Conservation (phyloP, 2,329 filamentous ascomycete species). For the Penicillium sp. region DNA sequence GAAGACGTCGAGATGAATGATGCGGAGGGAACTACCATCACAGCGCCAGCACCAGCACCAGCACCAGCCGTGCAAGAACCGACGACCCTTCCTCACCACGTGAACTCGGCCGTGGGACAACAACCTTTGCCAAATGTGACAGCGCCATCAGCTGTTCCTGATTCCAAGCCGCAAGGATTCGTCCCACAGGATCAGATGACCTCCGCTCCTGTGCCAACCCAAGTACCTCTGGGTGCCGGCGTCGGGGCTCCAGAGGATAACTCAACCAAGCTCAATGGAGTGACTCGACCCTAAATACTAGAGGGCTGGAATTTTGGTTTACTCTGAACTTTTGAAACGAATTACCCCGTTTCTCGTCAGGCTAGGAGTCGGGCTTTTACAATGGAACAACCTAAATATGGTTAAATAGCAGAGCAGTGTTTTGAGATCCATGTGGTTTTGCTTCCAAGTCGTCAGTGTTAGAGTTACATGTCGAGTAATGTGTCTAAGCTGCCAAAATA, state of each 20-base stretch:
- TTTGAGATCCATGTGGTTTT: background rate
- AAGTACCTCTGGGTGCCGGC: background rate
- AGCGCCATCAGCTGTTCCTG: constrained; percentile 1
- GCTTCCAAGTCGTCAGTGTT: background rate
- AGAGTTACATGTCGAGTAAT: no score
- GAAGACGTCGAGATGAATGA: constrained; percentile 16
- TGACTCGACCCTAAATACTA: constrained; percentile 1
- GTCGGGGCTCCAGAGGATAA: constrained; percentile 3
- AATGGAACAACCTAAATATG: background rate
- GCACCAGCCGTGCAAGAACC: background rate
- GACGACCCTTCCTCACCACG: background rate
- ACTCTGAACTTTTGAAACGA: background rate
- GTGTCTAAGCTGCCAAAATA: background rate
- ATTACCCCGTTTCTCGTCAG: background rate
- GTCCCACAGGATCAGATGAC: background rate
- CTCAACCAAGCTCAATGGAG: constrained; percentile 10
- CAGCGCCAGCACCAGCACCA: background rate
- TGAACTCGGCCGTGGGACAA: background rate
- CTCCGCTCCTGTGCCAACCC: background rate
- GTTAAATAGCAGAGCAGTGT: constrained; percentile 1
- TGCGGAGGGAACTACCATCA: constrained; percentile 2
- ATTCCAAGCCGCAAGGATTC: background rate
- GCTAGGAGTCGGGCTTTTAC: background rate
- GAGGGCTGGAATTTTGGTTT: background rate
- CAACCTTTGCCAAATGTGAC: background rate